Percentiles rank a stretch among this genome's conserved stretches.
These are phyloP conservation scores for Candida sonorensis DNA, from an alignment of 805 yeast genomes.

Conservation along the genomic window DNA sequence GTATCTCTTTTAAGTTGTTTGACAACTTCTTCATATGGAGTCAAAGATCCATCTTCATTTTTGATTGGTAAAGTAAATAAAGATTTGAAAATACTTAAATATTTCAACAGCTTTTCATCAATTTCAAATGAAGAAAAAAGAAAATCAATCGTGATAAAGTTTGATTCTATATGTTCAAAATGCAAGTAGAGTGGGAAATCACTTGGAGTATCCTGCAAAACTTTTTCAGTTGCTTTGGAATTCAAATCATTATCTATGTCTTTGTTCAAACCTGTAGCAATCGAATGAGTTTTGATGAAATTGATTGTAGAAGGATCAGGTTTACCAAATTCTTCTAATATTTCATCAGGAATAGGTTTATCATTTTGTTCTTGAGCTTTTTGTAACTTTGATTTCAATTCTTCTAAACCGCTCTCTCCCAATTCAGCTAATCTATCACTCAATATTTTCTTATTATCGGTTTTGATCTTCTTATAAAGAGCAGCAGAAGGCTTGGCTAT, in stretches of 20 bases:
- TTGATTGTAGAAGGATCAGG: conserved; percentile 72
- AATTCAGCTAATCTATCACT: conserved; percentile 42
- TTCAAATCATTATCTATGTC: conserved; percentile 23
- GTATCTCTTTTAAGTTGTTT: conserved; percentile 68
- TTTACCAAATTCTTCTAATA: conserved; percentile 54
- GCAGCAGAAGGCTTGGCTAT: conserved; percentile 64
- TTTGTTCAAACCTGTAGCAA: conserved; percentile 47
- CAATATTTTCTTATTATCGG: conserved; percentile 41
- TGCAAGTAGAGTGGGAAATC: conserved; percentile 66
- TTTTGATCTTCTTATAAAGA: conserved; percentile 47
- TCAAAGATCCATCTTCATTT: conserved; percentile 48
- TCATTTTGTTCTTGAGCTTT: conserved; percentile 65
- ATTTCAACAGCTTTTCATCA: conserved; percentile 50
- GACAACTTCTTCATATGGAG: conserved; percentile 74
- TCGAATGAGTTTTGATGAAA: conserved; percentile 64
- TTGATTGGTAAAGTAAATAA: conserved; percentile 68
- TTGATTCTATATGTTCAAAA: conserved; percentile 72
- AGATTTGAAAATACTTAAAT: conserved; percentile 58
- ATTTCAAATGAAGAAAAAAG: conserved; percentile 49
- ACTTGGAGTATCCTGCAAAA: conserved; percentile 28
- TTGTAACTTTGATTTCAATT: conserved; percentile 45
- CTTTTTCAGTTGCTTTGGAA: conserved; percentile 16
- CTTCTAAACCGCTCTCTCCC: conserved; percentile 54
- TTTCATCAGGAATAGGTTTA: conserved; percentile 63
- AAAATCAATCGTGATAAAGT: conserved; percentile 65